Percentiles rank a stretch among this genome's conserved stretches.
Conservation (phyloP, 2,329 filamentous ascomycete genomes). For the Fusarium oligoseptatum region DNA sequence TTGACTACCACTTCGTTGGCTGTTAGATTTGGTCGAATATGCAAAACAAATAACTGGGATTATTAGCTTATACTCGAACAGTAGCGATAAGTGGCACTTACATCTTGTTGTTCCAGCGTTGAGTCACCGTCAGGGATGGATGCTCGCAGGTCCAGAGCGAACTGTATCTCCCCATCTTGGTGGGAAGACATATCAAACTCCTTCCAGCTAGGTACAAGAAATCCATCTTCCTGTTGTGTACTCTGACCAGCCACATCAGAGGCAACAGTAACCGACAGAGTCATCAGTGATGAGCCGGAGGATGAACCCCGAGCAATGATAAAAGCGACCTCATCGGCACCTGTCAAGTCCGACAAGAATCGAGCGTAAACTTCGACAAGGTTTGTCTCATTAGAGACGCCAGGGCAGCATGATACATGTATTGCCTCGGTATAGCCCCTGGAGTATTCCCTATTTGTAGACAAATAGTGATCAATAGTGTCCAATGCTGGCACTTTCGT, state of each 20-base stretch:
- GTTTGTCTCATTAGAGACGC: not conserved
- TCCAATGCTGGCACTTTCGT: constrained; percentile 10
- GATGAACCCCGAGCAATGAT: not conserved
- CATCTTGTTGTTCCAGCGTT: not conserved
- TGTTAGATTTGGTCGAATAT: not conserved
- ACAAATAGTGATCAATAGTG: constrained; percentile 5
- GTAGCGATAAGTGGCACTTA: not conserved
- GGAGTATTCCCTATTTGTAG: not conserved
- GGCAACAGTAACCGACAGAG: not conserved
- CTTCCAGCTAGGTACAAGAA: not conserved
- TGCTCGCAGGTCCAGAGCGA: constrained; percentile 5
- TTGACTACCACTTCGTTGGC: not conserved
- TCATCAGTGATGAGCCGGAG: not conserved
- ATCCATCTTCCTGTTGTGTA: not conserved
- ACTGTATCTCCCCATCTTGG: constrained; percentile 5
- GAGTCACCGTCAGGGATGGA: not conserved
- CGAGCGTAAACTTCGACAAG: constrained; percentile 5
- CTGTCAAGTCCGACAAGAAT: constrained; percentile 5
- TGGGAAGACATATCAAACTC: not conserved
- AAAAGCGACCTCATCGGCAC: constrained; percentile 7
- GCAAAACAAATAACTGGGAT: not conserved
- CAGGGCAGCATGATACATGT: not conserved
- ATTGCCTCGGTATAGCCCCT: not conserved
- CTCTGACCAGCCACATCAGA: not conserved
- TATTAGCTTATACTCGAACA: not conserved